A percentile compares a stretch with the other conserved stretches of the same genome.
These are phyloP conservation scores for Zygoascus tannicola DNA, from an alignment of 805 yeast genomes.

Conservation along the genomic window DNA sequence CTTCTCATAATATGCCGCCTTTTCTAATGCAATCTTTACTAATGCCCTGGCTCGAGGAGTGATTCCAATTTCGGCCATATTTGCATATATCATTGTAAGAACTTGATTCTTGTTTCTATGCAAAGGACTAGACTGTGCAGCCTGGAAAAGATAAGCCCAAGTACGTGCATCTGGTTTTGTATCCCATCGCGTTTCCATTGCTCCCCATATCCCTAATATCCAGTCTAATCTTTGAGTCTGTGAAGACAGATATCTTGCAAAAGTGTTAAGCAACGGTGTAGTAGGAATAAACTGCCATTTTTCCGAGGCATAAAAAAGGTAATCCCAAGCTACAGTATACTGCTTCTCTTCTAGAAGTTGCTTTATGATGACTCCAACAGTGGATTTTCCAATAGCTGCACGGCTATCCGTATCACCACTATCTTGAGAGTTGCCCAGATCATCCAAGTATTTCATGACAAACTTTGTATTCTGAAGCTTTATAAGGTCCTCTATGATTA, in stretches of 20 bases:
- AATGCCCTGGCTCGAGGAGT: neutral
- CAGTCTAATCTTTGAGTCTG: conserved; percentile 12
- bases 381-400: neutral
- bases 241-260: conserved; percentile 8
- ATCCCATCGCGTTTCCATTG: conserved; percentile 9
- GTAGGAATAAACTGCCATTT: conserved; percentile 7
- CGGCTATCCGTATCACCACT: no score
- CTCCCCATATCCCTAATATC: conserved; percentile 13
- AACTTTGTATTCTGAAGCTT: conserved; percentile 11
- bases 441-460: conserved; percentile 10
- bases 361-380: conserved; percentile 2
- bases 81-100: conserved; percentile 4
- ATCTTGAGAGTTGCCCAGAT: conserved; percentile 7
- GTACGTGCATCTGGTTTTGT: conserved; percentile 8
- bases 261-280: conserved; percentile 12
- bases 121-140: conserved; percentile 6
- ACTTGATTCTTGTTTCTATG: conserved; percentile 4
- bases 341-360: conserved; percentile 7
- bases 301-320: conserved; percentile 9
- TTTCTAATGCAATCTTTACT: neutral
- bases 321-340: conserved; percentile 15
- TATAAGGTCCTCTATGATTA: conserved; percentile 11
- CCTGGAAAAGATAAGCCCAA: conserved; percentile 11
- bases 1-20: neutral
- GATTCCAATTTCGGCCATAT: neutral